phyloP scores from a whole-genome alignment of 176 grass and related monocot genomes.

The Alloteropsis semialata region DNA sequence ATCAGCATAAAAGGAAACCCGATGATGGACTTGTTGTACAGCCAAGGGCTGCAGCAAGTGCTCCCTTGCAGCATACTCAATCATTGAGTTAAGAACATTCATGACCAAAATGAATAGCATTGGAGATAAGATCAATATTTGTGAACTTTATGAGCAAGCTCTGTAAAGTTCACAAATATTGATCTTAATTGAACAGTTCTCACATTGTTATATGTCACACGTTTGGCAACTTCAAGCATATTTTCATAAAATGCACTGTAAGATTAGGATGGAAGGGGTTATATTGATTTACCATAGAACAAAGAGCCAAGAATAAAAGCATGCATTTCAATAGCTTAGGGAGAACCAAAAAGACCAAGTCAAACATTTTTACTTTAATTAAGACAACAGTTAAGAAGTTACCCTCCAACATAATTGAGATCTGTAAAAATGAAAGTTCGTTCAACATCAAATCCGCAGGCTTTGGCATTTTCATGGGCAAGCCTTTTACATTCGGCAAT shows the following conservation, averaged over 20 bases:
- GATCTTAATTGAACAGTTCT: slow-evolving; percentile 23
- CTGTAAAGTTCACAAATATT: not conserved
- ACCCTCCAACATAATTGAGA: slow-evolving; percentile 79
- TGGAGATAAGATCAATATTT: too few species aligned
- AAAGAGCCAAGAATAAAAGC: too few species aligned
- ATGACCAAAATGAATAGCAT: too few species aligned
- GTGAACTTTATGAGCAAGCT: too few species aligned
- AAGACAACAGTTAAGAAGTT: slow-evolving; percentile 21
- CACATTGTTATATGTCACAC: slow-evolving; percentile 79
- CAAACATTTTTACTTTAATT: not conserved
- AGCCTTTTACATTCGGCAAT: slow-evolving; percentile 77
- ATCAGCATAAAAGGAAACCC: too few species aligned
- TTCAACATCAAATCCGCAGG: slow-evolving; percentile 79
- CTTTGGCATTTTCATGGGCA: slow-evolving; percentile 85
- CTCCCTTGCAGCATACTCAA: too few species aligned
- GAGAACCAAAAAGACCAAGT: not conserved
- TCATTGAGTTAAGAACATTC: too few species aligned
- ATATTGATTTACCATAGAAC: too few species aligned
- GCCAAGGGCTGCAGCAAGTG: too few species aligned
- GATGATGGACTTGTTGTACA: too few species aligned
- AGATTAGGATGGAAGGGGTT: slow-evolving; percentile 26
- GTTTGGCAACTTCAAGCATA: slow-evolving; percentile 64
- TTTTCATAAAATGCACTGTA: slow-evolving; percentile 80
- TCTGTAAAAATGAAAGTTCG: slow-evolving; percentile 91
- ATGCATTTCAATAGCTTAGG: not conserved